phyloP scores from a whole-genome alignment of 2,329 filamentous ascomycete species.

The Byssoonygena ceratinophila region DNA sequence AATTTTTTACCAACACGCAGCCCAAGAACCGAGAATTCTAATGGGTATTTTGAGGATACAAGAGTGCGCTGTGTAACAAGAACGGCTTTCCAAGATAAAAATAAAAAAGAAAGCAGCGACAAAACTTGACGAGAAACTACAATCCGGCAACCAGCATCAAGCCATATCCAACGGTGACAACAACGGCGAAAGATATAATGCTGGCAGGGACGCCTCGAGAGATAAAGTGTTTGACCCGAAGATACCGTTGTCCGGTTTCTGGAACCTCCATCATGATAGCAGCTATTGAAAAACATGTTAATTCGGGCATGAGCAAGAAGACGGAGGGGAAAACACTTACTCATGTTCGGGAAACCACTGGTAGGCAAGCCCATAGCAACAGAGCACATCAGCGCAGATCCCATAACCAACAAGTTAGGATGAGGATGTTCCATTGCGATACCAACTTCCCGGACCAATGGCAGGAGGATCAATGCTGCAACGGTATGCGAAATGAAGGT shows the following conservation, averaged over 20 bases:
- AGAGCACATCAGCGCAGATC: slow-evolving; percentile 86
- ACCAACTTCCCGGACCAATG: slow-evolving; percentile 79
- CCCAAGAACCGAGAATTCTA: neutral
- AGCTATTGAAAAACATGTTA: slow-evolving; percentile 42
- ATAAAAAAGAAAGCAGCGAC: neutral
- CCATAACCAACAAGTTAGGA: slow-evolving; percentile 93
- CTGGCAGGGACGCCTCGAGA: slow-evolving; percentile 84
- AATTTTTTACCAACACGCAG: neutral
- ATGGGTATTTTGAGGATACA: neutral
- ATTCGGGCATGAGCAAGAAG: too few species aligned
- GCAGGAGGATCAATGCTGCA: slow-evolving; percentile 85
- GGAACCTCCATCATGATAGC: slow-evolving; percentile 99
- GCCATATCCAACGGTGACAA: slow-evolving; percentile 81
- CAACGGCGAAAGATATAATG: slow-evolving; percentile 66
- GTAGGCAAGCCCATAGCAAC: slow-evolving; percentile 97
- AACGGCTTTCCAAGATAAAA: neutral
- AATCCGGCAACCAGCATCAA: slow-evolving; percentile 70
- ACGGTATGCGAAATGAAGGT: slow-evolving; percentile 98
- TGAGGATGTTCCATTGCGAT: slow-evolving; percentile 76
- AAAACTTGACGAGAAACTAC: slow-evolving; percentile 26
- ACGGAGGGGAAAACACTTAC: too few species aligned
- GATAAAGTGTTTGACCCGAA: slow-evolving; percentile 88
- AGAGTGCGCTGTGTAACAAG: neutral
- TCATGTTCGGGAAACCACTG: slow-evolving; percentile 98
- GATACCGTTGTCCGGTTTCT: slow-evolving; percentile 77